These are phyloP conservation scores for Phytophthora cryptogea DNA, from an alignment of 352 stramenopile genomes.

Conservation along the genomic window DNA sequence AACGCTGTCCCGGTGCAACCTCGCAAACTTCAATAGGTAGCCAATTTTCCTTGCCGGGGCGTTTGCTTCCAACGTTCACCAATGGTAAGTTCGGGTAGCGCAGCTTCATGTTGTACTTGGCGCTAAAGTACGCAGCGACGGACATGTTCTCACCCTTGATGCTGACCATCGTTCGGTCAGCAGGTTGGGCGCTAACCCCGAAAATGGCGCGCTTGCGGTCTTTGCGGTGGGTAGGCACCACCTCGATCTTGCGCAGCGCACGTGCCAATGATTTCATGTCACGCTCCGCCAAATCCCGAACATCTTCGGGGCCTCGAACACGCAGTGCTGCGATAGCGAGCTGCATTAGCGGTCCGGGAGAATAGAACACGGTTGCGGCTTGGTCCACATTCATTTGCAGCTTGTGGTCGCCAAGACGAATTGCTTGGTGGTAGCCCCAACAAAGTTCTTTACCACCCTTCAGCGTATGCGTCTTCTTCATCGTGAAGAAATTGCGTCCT, in stretches of 20 bases:
- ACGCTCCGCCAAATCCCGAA: constrained; percentile 43
- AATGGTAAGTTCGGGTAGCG: constrained; percentile 67
- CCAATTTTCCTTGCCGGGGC: constrained; percentile 47
- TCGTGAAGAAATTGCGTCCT: constrained; percentile 72
- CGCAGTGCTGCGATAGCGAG: constrained; percentile 47
- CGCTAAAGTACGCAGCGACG: constrained; percentile 58
- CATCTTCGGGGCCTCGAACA: constrained; percentile 29
- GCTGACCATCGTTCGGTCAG: constrained; percentile 44
- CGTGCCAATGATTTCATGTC: constrained; percentile 39
- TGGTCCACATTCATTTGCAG: constrained; percentile 74
- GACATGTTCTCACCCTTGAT: constrained; percentile 55
- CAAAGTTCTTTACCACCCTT: constrained; percentile 67
- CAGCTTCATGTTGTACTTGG: constrained; percentile 55
- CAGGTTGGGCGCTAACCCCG: constrained; percentile 39
- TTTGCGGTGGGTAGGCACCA: constrained; percentile 47
- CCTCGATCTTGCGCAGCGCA: constrained; percentile 52
- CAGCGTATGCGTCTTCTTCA: constrained; percentile 60
- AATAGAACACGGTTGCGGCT: constrained; percentile 70
- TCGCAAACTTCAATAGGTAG: constrained; percentile 83
- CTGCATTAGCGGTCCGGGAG: constrained; percentile 46
- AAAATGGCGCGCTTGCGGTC: constrained; percentile 51
- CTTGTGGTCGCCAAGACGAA: constrained; percentile 54
- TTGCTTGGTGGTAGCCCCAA: constrained; percentile 73
- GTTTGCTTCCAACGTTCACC: constrained; percentile 67
- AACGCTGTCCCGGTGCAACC: constrained; percentile 68